phyloP scores from a whole-genome alignment of 2,329 filamentous ascomycete species.

The Nemania serpens region DNA sequence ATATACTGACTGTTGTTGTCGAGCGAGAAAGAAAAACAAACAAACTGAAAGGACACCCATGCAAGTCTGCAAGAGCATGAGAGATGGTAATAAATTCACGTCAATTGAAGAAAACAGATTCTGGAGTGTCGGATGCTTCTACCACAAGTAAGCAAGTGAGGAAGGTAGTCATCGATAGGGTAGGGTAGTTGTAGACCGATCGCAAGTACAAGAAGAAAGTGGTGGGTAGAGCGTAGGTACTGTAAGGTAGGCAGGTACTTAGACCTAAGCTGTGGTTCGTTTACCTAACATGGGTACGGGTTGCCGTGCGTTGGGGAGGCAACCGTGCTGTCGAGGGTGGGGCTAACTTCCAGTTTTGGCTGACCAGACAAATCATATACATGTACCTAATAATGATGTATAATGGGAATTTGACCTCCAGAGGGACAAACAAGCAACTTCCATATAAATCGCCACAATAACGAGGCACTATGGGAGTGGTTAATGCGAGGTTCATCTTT shows the following conservation, averaged over 20 bases:
- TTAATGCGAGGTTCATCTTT: too few relatives aligned
- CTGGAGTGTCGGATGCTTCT: conserved; percentile 5
- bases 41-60: conserved; percentile 11
- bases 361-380: too few relatives aligned
- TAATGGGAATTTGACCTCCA: too few relatives aligned
- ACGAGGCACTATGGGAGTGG: too few relatives aligned
- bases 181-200: conserved; percentile 27
- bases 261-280: conserved; percentile 22
- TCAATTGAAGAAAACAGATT: conserved; percentile 12
- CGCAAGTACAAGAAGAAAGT: conserved; percentile 16
- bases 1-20: background rate
- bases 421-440: too few relatives aligned
- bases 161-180: conserved; percentile 10
- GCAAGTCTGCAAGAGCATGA: conserved; percentile 29
- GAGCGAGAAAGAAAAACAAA: conserved; percentile 13
- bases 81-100: conserved; percentile 22
- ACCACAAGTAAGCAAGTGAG: conserved; percentile 25
- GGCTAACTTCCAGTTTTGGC: conserved; percentile 1
- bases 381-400: too few relatives aligned
- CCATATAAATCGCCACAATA: too few relatives aligned
- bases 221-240: background rate
- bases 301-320: conserved; percentile 36
- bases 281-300: conserved; percentile 23
- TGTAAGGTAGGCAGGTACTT: background rate
- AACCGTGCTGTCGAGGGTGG: conserved; percentile 27